phyloP scores from a whole-genome alignment of 495 filamentous ascomycete genomes.

The Aspergillus ostianus region DNA sequence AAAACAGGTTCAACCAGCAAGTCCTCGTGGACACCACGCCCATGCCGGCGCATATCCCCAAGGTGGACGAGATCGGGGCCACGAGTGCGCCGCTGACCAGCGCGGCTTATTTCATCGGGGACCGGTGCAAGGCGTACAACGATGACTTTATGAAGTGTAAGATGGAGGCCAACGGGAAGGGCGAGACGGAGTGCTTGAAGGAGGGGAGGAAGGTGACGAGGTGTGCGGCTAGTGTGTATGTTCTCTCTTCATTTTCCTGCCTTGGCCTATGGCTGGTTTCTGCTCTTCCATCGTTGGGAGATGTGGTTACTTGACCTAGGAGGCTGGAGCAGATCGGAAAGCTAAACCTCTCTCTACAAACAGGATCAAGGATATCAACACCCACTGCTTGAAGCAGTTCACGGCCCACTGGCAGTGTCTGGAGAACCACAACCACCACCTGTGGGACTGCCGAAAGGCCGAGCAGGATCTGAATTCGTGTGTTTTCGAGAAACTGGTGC shows the following conservation, averaged over 20 bases:
- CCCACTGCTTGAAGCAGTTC: slow-evolving; percentile 87
- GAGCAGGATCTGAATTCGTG: slow-evolving; percentile 88
- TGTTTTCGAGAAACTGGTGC: slow-evolving; percentile 91
- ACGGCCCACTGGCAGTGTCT: slow-evolving; percentile 90
- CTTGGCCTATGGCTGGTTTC: background rate
- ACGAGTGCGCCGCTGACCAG: slow-evolving; percentile 88
- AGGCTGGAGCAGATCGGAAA: slow-evolving; percentile 2
- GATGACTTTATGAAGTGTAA: slow-evolving; percentile 99
- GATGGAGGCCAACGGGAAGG: slow-evolving; percentile 79
- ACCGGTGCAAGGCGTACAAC: slow-evolving; percentile 90
- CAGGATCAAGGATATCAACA: slow-evolving; percentile 94
- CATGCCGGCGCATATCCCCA: slow-evolving; percentile 84
- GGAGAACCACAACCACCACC: slow-evolving; percentile 94
- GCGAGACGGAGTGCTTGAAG: slow-evolving; percentile 91
- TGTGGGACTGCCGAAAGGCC: slow-evolving; percentile 80
- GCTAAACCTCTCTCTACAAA: background rate
- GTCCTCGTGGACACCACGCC: slow-evolving; percentile 94
- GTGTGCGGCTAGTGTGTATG: slow-evolving; percentile 94
- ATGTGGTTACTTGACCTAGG: background rate
- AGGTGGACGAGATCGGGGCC: slow-evolving; percentile 85
- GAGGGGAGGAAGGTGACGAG: slow-evolving; percentile 94
- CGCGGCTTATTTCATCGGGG: slow-evolving; percentile 96
- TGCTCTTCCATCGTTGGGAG: background rate
- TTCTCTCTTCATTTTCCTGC: slow-evolving; percentile 21
- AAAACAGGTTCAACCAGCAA: slow-evolving; percentile 82